Conservation (phyloP, 441 rosid genomes). For the Erodium chrysanthum region DNA sequence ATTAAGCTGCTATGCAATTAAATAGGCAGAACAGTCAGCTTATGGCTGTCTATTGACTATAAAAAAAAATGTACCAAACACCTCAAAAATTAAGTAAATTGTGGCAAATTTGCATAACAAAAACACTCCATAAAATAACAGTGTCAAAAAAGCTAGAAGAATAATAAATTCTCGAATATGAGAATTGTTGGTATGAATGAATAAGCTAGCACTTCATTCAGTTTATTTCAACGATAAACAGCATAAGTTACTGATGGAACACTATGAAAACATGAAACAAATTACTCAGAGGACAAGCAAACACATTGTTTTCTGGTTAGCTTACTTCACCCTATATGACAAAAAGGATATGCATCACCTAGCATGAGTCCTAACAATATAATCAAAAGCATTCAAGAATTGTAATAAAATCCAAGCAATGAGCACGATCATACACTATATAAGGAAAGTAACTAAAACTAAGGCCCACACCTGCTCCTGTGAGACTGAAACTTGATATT, state of each 20-base stretch:
- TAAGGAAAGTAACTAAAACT: not conserved
- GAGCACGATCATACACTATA: slow-evolving; percentile 15
- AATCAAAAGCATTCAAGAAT: slow-evolving; percentile 10
- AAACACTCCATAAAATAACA: too few relatives aligned
- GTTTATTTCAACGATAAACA: not conserved
- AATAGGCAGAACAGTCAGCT: too few relatives aligned
- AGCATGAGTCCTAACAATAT: slow-evolving; percentile 27
- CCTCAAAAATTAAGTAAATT: too few relatives aligned
- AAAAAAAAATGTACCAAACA: too few relatives aligned
- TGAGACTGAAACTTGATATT: slow-evolving; percentile 98
- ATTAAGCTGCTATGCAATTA: too few relatives aligned
- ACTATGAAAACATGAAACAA: not conserved
- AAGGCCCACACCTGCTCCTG: slow-evolving; percentile 68
- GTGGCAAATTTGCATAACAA: too few relatives aligned
- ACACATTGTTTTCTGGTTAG: not conserved
- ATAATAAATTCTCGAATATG: too few relatives aligned
- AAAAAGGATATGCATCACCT: not conserved
- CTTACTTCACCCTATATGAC: not conserved
- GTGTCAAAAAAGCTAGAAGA: too few relatives aligned
- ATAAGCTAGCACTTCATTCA: too few relatives aligned
- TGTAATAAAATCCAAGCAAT: slow-evolving; percentile 13
- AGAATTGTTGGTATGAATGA: too few relatives aligned
- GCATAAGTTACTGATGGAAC: not conserved
- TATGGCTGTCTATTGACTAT: too few relatives aligned
- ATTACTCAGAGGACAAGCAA: not conserved